Percentiles rank a stretch among this genome's conserved stretches.
phyloP scores from a whole-genome alignment of 1,284 basidiomycete species.

The Leccinum laetum region DNA sequence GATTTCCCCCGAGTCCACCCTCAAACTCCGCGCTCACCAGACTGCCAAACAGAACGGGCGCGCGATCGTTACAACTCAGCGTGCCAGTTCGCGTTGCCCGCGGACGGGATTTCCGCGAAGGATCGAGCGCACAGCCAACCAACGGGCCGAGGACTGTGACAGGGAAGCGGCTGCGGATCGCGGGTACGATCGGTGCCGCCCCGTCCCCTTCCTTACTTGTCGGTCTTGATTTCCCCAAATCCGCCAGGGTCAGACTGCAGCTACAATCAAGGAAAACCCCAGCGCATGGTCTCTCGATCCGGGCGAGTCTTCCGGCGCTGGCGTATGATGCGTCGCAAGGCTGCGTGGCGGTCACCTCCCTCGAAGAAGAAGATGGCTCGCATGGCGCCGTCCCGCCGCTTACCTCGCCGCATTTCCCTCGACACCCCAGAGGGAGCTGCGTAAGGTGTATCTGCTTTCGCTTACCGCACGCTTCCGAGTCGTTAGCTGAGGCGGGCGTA shows the following conservation, averaged over 20 bases:
- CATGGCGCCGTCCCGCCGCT: constrained; percentile 25
- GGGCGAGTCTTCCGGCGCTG: background rate
- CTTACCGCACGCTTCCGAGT: background rate
- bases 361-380: constrained; percentile 25
- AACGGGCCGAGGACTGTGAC: no score
- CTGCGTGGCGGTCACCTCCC: background rate
- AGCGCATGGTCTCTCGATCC: background rate
- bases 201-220: no score
- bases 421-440: background rate
- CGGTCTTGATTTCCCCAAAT: constrained; percentile 24
- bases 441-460: background rate
- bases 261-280: background rate
- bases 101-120: no score
- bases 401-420: constrained; percentile 20
- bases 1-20: no score
- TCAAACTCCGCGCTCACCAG: no score
- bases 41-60: no score
- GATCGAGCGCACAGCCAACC: no score
- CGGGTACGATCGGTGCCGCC: background rate
- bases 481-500: background rate
- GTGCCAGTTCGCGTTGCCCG: no score
- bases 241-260: constrained; percentile 3
- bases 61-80: no score
- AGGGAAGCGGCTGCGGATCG: no score
- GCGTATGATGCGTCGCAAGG: constrained; percentile 1